A percentile compares a stretch with the other conserved stretches of the same genome.
phyloP scores from a whole-genome alignment of 202 grass and related monocot species.

The Elaeis oleifera region DNA sequence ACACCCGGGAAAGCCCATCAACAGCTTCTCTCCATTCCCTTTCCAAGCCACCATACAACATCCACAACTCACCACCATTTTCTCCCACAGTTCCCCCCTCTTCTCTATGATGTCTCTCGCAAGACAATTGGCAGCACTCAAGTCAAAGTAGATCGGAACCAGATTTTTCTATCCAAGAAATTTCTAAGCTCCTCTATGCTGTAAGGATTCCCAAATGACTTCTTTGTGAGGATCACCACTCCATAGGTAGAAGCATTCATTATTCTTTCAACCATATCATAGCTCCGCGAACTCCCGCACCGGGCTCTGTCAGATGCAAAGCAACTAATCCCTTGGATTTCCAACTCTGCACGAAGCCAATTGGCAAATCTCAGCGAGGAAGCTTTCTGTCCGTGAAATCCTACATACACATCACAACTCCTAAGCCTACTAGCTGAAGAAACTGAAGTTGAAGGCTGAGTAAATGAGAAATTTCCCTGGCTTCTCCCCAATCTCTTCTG shows the following conservation, averaged over 20 bases:
- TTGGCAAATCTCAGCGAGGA: slow-evolving; percentile 76
- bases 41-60: slow-evolving; percentile 87
- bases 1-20: slow-evolving; percentile 70
- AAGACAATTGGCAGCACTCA: slow-evolving; percentile 75
- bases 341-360: slow-evolving; percentile 89
- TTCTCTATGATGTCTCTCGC: slow-evolving; percentile 95
- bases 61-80: slow-evolving; percentile 96
- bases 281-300: slow-evolving; percentile 67
- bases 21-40: slow-evolving; percentile 86
- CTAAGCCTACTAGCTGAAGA: slow-evolving; percentile 51
- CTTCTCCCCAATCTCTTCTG: slow-evolving; percentile 41
- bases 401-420: slow-evolving; percentile 85
- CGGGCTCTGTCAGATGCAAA: slow-evolving; percentile 80
- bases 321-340: slow-evolving; percentile 92
- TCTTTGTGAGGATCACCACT: slow-evolving; percentile 80
- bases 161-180: slow-evolving; percentile 74
- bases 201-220: slow-evolving; percentile 88
- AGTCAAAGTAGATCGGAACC: slow-evolving; percentile 84
- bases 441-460: slow-evolving; percentile 34
- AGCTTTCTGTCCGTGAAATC: slow-evolving; percentile 86
- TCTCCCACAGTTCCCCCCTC: slow-evolving; percentile 93
- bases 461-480: slow-evolving; percentile 37
- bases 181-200: slow-evolving; percentile 85
- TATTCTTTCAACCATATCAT: slow-evolving; percentile 64
- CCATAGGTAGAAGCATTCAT: slow-evolving; percentile 92